Evolutionary conservation across 805 yeast genomes (phyloP).

Genomic region (Blastobotrys robertii): DNA sequence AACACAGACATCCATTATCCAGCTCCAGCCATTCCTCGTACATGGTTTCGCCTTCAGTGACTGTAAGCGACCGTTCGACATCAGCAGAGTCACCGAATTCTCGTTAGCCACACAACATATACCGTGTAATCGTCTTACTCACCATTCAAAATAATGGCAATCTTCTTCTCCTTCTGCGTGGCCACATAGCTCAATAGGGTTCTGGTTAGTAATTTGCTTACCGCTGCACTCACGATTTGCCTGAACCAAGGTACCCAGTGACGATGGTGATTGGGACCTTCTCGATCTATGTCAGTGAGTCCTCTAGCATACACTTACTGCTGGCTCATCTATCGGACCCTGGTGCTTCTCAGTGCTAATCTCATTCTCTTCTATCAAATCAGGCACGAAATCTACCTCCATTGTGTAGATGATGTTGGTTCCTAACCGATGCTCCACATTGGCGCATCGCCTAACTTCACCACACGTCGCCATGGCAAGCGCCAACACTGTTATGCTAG

Average conservation of each 20-base stretch:
- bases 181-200: conserved; percentile 74
- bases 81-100: conserved; percentile 83
- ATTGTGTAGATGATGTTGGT: no score
- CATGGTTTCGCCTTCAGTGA: conserved; percentile 42
- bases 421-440: no score
- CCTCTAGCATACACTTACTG: no score
- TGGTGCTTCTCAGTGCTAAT: no score
- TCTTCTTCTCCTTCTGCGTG: conserved; percentile 47
- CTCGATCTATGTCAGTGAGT: not conserved
- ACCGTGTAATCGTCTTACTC: no score
- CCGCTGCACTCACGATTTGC: conserved; percentile 45
- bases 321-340: no score
- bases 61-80: conserved; percentile 78
- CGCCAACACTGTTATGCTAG: no score
- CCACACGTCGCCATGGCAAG: no score
- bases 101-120: no score
- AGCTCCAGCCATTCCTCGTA: conserved; percentile 93
- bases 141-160: conserved; percentile 77
- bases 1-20: conserved; percentile 94
- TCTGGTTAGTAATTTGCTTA: conserved; percentile 8
- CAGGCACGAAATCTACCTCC: no score
- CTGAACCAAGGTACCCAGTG: conserved; percentile 93
- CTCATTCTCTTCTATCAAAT: no score
- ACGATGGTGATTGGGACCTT: conserved; percentile 86
- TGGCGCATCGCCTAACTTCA: no score